Conservation (phyloP, 1,284 basidiomycete genomes). For the Porogramme epimiltina region DNA sequence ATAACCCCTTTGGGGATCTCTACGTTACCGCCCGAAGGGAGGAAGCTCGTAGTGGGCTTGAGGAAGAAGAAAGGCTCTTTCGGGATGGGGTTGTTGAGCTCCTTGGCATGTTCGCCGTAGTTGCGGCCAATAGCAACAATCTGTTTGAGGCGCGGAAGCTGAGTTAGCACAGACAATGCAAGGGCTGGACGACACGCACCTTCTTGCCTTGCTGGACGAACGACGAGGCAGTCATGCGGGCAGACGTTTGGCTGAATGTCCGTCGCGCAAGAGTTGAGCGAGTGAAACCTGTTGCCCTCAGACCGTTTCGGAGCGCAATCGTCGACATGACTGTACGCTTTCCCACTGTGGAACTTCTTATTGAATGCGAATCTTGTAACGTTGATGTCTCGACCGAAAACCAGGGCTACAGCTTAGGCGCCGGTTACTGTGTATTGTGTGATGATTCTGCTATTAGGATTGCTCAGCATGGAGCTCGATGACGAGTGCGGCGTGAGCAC, state of each 20-base stretch:
- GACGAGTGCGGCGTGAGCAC: too few relatives aligned
- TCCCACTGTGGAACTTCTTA: too few relatives aligned
- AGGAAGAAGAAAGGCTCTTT: constrained; percentile 99
- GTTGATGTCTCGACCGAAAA: too few relatives aligned
- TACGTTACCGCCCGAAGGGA: constrained; percentile 75
- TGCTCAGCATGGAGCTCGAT: too few relatives aligned
- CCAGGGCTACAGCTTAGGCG: too few relatives aligned
- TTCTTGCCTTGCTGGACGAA: constrained; percentile 54
- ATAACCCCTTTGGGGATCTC: constrained; percentile 87
- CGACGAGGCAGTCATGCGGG: constrained; percentile 37
- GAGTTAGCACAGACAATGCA: background rate
- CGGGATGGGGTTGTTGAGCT: constrained; percentile 88
- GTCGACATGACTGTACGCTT: constrained; percentile 16
- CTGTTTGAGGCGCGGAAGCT: constrained; percentile 38
- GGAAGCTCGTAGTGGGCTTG: constrained; percentile 92
- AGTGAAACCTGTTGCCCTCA: background rate
- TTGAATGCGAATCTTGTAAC: too few relatives aligned
- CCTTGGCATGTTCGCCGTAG: constrained; percentile 87
- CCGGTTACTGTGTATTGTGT: too few relatives aligned
- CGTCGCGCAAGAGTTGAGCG: constrained; percentile 1
- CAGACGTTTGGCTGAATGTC: constrained; percentile 19
- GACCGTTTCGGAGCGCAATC: constrained; percentile 2
- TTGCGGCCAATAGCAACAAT: constrained; percentile 91
- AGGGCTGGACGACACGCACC: constrained; percentile 26
- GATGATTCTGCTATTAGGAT: too few relatives aligned